Percentiles rank a stretch among this genome's conserved stretches.
Evolutionary conservation across 1,284 basidiomycete genomes (phyloP).

Genomic region (Tilletiopsis washingtonensis): DNA sequence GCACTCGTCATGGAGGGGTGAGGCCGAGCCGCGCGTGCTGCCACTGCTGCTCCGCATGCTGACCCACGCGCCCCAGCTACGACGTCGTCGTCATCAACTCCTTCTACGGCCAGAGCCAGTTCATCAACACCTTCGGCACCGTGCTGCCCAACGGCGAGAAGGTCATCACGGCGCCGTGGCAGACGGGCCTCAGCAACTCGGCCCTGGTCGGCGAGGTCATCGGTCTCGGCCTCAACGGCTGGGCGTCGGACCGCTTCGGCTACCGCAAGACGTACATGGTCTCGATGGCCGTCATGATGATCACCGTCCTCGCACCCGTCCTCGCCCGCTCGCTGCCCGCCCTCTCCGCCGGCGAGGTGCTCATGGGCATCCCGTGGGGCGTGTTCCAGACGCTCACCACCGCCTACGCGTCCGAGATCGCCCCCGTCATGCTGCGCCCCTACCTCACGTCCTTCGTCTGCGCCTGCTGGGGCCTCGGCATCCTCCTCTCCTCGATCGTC

Average conservation of each 20-base stretch:
- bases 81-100: slow-evolving; percentile 46
- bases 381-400: slow-evolving; percentile 50
- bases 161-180: slow-evolving; percentile 50
- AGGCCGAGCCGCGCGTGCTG: too few relatives aligned
- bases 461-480: slow-evolving; percentile 20
- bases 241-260: slow-evolving; percentile 49
- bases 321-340: slow-evolving; percentile 49
- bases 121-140: slow-evolving; percentile 37
- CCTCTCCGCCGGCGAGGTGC: slow-evolving; percentile 48
- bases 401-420: slow-evolving; percentile 51
- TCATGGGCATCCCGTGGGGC: slow-evolving; percentile 48
- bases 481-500: slow-evolving; percentile 35
- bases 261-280: slow-evolving; percentile 47
- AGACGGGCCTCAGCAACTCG: slow-evolving; percentile 43
- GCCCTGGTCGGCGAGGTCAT: slow-evolving; percentile 43
- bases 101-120: slow-evolving; percentile 19
- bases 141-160: slow-evolving; percentile 34
- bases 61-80: too few relatives aligned
- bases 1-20: slow-evolving; percentile 52
- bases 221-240: slow-evolving; percentile 49
- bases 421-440: slow-evolving; percentile 49
- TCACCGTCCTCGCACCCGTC: slow-evolving; percentile 47
- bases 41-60: too few relatives aligned
- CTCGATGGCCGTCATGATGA: slow-evolving; percentile 41
- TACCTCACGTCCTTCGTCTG: slow-evolving; percentile 52